Percentiles rank a stretch among this genome's conserved stretches.
Evolutionary conservation across 1,139 yeast species (phyloP).

Genomic region (Eremothecium gossypii): DNA sequence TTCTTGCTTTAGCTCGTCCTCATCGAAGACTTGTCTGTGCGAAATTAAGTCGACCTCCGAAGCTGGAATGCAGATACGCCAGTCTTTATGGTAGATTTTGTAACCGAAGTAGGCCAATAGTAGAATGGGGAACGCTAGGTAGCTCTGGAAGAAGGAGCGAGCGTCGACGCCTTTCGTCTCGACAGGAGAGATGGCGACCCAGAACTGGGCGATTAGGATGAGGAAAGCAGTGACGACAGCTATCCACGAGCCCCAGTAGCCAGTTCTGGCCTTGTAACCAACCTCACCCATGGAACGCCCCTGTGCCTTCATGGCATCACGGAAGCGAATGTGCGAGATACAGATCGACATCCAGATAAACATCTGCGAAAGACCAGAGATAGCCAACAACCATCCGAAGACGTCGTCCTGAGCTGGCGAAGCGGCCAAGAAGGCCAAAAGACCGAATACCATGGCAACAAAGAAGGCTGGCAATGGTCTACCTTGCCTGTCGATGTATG

Average conservation of each 20-base stretch:
- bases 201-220: conserved; percentile 56
- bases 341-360: conserved; percentile 81
- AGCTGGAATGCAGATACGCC: conserved; percentile 39
- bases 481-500: conserved; percentile 47
- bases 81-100: conserved; percentile 46
- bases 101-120: conserved; percentile 43
- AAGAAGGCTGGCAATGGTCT: conserved; percentile 48
- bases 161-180: conserved; percentile 33
- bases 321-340: conserved; percentile 65
- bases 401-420: conserved; percentile 52
- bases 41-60: conserved; percentile 50
- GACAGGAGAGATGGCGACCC: conserved; percentile 19
- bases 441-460: conserved; percentile 42
- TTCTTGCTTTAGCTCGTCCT: conserved; percentile 59
- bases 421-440: conserved; percentile 42
- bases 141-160: conserved; percentile 43
- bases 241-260: conserved; percentile 57
- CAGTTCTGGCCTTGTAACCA: conserved; percentile 59
- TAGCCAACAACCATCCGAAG: conserved; percentile 72
- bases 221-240: conserved; percentile 56
- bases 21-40: conserved; percentile 60
- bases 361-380: conserved; percentile 74
- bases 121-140: conserved; percentile 51
- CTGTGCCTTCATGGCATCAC: conserved; percentile 58
- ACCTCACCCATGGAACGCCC: conserved; percentile 59